Percentiles rank a stretch among this genome's conserved stretches.
These are phyloP conservation scores for Colletotrichum zoysiae DNA, from an alignment of 2,329 filamentous ascomycete genomes.

Conservation along the genomic window DNA sequence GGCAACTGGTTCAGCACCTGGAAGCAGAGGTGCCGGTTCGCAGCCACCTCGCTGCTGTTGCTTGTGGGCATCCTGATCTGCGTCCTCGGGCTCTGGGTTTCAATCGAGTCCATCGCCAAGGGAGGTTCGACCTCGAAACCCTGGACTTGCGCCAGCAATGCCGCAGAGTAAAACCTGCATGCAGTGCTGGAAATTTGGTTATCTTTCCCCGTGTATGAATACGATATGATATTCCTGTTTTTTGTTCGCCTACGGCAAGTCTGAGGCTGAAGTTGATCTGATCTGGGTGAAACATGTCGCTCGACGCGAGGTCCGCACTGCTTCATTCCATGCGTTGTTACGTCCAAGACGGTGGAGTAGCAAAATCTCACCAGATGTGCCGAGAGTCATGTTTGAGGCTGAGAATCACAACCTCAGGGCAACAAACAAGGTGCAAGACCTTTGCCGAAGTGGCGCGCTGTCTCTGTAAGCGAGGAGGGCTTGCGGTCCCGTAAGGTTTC, in stretches of 20 bases:
- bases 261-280: not conserved
- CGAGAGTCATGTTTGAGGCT: not conserved
- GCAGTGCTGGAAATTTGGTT: not conserved
- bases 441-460: not conserved
- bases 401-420: not conserved
- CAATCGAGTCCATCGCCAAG: conserved; percentile 51
- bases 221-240: not conserved
- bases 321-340: not conserved
- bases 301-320: not conserved
- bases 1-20: conserved; percentile 54
- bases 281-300: not conserved
- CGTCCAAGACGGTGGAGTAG: not conserved
- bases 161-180: conserved; percentile 23
- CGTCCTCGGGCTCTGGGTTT: conserved; percentile 55
- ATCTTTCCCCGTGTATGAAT: not conserved
- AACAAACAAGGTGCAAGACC: not conserved
- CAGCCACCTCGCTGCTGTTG: conserved; percentile 49
- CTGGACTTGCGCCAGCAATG: conserved; percentile 53
- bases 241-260: not conserved
- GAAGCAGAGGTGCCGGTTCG: conserved; percentile 50
- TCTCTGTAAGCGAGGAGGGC: not conserved
- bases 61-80: conserved; percentile 53
- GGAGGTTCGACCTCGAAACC: conserved; percentile 48
- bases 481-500: not conserved
- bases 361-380: not conserved